These are phyloP conservation scores for Vanderwaltozyma verrucispora DNA, from an alignment of 805 yeast genomes.

Conservation along the genomic window DNA sequence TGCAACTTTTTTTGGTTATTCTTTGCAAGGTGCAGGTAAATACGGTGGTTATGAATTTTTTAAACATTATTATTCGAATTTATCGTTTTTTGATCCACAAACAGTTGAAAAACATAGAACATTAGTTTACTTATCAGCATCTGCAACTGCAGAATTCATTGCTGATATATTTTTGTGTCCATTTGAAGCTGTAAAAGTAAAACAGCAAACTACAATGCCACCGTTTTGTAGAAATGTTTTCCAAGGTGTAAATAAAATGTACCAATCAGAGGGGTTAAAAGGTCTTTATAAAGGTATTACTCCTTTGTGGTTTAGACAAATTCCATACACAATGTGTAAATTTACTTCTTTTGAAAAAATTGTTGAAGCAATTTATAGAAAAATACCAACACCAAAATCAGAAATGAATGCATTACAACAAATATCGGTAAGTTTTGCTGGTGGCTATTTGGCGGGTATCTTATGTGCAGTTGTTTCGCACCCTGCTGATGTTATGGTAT, in stretches of 20 bases:
- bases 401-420: conserved; percentile 68
- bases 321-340: conserved; percentile 98
- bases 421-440: conserved; percentile 89
- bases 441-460: conserved; percentile 97
- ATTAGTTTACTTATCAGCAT: conserved; percentile 65
- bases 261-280: conserved; percentile 56
- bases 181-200: conserved; percentile 89
- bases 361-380: conserved; percentile 67
- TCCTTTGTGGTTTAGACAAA: conserved; percentile 93
- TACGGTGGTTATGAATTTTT: conserved; percentile 91
- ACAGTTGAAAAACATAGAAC: conserved; percentile 56
- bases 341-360: conserved; percentile 91
- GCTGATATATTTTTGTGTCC: conserved; percentile 92
- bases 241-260: conserved; percentile 58
- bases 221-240: conserved; percentile 58
- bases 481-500: conserved; percentile 99
- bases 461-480: conserved; percentile 93
- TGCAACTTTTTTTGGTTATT: conserved; percentile 87
- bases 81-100: conserved; percentile 53
- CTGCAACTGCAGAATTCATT: conserved; percentile 88
- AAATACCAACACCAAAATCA: conserved; percentile 60
- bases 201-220: conserved; percentile 87
- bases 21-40: conserved; percentile 95
- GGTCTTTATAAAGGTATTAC: conserved; percentile 81
- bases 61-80: conserved; percentile 66